Evolutionary conservation across 441 rosid genomes (phyloP), one percentile per base, ranked within the genome.

Genomic region (Hura crepitans): DNA sequence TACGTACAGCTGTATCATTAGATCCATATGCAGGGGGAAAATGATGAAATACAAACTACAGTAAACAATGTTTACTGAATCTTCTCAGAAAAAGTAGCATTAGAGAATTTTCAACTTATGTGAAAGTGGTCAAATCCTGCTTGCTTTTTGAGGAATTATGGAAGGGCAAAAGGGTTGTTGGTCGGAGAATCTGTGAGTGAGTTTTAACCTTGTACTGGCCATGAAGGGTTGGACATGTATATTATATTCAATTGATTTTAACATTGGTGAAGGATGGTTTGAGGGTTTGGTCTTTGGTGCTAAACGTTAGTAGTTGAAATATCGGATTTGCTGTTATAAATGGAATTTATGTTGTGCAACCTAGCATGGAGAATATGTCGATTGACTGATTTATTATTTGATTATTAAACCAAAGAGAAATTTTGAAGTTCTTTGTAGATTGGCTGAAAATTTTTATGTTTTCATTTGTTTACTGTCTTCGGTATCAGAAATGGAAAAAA

Each of bases 11-110:
- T 45, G 35, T 57, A 57, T 35, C 30, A 28, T 51, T 31, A 11
- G n/a, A 31, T 35, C 46, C 64, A 35, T 31, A 37, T 31, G 46
- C 46, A 53, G 69, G 37, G 33, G 37, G 54, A 42, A 68, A 18
- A 27, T 14, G 30, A 65, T 31, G 37, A 59, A 60, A 31, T 58
- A 31, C 62, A 58, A 56, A n/a, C 55, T 11, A 18, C 23, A 58
- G 17, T 55, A 17, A 42, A 18, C 33, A 10, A 42, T 37, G 28
- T n/a, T n/a, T n/a, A 5, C 25, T 8, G 14, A 47, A 35, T 9
- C 62, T 59, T 27, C 13, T 10, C 43, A 9, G 25, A 45, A 42
- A 12, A 39, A 15, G 56, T 31, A 39, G 31, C 71, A 35, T 35
- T 35, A 8, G 4, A 35, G 2, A 35, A 35, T 35, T 35, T 33